Conservation (phyloP, 1,284 basidiomycete genomes). For the Phellopilus nigrolimitatus region DNA sequence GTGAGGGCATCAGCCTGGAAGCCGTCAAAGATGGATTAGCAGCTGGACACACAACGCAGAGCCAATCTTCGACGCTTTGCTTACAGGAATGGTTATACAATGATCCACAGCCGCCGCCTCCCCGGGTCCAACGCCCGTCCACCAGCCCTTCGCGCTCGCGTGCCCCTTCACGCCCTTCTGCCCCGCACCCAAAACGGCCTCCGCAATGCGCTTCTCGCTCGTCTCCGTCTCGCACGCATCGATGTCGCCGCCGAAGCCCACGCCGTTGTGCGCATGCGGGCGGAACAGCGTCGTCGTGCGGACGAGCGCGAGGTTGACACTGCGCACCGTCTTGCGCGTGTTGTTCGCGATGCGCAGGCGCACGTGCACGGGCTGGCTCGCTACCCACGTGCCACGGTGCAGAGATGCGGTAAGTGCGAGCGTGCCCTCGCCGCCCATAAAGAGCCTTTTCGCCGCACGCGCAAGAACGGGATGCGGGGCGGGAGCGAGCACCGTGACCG, state of each 20-base stretch:
- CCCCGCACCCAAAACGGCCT: slow-evolving; percentile 62
- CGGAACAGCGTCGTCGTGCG: slow-evolving; percentile 72
- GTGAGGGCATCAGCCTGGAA: slow-evolving; percentile 68
- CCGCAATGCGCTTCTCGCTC: slow-evolving; percentile 60
- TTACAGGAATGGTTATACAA: slow-evolving; percentile 68
- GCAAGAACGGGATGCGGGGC: slow-evolving; percentile 60
- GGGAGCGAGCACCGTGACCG: slow-evolving; percentile 58
- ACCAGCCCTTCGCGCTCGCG: slow-evolving; percentile 84
- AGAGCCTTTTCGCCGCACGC: slow-evolving; percentile 53
- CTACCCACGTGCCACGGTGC: slow-evolving; percentile 78
- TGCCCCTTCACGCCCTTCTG: slow-evolving; percentile 59
- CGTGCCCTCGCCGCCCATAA: slow-evolving; percentile 52
- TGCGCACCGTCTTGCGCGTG: slow-evolving; percentile 70
- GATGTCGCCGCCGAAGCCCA: slow-evolving; percentile 31
- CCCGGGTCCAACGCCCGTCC: slow-evolving; percentile 71
- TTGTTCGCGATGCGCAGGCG: slow-evolving; percentile 71
- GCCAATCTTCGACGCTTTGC: slow-evolving; percentile 26
- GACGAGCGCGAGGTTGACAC: slow-evolving; percentile 62
- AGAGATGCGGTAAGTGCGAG: slow-evolving; percentile 72
- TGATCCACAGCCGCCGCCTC: slow-evolving; percentile 59
- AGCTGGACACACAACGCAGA: no score
- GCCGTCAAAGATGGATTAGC: no score
- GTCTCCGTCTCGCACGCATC: slow-evolving; percentile 60
- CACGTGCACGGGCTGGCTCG: slow-evolving; percentile 80
- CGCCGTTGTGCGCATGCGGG: slow-evolving; percentile 37